Conservation (phyloP, 306 rosid genomes). For the Canavalia ensiformis region DNA sequence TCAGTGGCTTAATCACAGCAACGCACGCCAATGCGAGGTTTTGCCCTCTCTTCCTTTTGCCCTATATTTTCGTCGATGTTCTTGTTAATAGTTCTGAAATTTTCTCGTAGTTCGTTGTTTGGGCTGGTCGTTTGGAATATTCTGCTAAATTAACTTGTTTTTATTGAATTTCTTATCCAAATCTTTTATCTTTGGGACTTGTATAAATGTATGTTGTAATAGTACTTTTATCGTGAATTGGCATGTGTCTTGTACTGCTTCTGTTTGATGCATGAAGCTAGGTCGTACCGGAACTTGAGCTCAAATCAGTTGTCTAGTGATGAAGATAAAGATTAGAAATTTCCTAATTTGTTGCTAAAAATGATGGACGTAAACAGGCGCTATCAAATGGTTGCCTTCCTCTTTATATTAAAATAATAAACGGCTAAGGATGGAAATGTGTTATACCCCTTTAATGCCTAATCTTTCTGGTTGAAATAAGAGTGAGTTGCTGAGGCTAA, state of each 20-base stretch:
- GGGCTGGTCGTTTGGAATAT: neutral
- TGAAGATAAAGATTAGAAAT: conserved; percentile 18
- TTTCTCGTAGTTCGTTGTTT: conserved; percentile 23
- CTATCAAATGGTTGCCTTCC: neutral
- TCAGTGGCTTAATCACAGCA: conserved; percentile 99
- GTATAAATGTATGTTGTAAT: neutral
- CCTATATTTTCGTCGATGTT: conserved; percentile 26
- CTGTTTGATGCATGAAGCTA: conserved; percentile 21
- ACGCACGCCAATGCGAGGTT: conserved; percentile 99
- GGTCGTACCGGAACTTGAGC: conserved; percentile 19
- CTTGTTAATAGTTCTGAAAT: neutral
- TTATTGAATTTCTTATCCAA: conserved; percentile 36
- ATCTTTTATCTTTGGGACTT: neutral
- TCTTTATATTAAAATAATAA: conserved; percentile 7
- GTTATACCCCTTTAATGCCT: neutral
- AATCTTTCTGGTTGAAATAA: conserved; percentile 23
- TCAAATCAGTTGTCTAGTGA: conserved; percentile 7
- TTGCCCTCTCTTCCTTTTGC: neutral
- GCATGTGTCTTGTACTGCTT: neutral
- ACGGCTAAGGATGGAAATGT: conserved; percentile 3
- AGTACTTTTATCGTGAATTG: neutral
- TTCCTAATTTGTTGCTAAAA: conserved; percentile 25
- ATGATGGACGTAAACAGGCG: neutral
- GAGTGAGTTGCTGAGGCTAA: conserved; percentile 23
- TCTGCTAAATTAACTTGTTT: conserved; percentile 29